Percentiles rank a stretch among this genome's conserved stretches.
Conservation (phyloP, 2,329 filamentous ascomycete genomes). For the Cercospora zeae-maydis region DNA sequence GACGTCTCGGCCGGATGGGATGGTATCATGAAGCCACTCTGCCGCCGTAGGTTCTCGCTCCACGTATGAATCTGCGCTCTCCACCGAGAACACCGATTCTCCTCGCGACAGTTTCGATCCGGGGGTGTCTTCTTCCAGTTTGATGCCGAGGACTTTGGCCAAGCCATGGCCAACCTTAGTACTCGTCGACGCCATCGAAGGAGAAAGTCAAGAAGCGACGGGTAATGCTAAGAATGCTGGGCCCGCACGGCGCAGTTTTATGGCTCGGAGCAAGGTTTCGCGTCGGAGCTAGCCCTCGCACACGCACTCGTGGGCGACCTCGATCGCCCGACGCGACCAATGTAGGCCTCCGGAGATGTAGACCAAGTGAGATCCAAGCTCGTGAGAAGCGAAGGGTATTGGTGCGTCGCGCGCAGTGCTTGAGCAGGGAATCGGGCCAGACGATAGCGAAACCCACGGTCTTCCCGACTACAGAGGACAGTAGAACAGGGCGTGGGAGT, state of each 20-base stretch:
- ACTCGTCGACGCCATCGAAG: slow-evolving; percentile 33
- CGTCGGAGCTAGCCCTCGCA: slow-evolving; percentile 8
- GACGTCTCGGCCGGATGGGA: slow-evolving; percentile 57
- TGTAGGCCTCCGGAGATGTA: slow-evolving; percentile 8
- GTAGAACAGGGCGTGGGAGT: slow-evolving; percentile 7
- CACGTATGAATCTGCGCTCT: slow-evolving; percentile 72
- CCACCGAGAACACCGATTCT: slow-evolving; percentile 73
- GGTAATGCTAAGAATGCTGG: slow-evolving; percentile 10
- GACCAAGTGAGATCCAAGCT: slow-evolving; percentile 8
- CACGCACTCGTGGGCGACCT: not conserved
- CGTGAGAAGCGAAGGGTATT: slow-evolving; percentile 10
- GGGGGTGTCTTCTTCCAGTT: slow-evolving; percentile 63
- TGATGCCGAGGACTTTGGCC: slow-evolving; percentile 79
- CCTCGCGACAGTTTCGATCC: slow-evolving; percentile 62
- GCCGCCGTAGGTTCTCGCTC: slow-evolving; percentile 72
- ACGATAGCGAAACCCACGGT: not conserved
- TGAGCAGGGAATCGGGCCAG: slow-evolving; percentile 3
- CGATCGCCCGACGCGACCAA: slow-evolving; percentile 5
- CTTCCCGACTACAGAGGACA: slow-evolving; percentile 15
- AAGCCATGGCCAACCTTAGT: slow-evolving; percentile 67
- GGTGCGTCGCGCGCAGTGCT: slow-evolving; percentile 3
- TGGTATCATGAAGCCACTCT: slow-evolving; percentile 66
- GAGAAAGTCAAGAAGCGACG: slow-evolving; percentile 8
- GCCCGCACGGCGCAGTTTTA: slow-evolving; percentile 4
- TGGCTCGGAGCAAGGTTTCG: not conserved